Percentiles rank a stretch among this genome's conserved stretches.
Conservation (phyloP, 805 yeast genomes). For the Wickerhamiella alocasiicola region DNA sequence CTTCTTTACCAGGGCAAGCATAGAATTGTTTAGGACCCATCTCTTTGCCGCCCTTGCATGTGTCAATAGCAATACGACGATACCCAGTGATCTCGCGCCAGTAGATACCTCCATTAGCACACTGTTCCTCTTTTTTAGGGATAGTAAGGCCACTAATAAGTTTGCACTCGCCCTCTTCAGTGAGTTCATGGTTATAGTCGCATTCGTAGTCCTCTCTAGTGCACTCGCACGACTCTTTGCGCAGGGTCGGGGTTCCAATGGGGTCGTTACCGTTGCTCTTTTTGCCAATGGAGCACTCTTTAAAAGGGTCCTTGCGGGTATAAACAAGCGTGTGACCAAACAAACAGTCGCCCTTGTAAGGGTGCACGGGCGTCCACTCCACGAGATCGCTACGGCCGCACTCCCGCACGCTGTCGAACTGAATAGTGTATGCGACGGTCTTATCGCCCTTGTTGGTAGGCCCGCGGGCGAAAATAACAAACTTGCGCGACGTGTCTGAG, state of each 20-base stretch:
- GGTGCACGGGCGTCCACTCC: constrained; percentile 49
- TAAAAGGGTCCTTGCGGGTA: constrained; percentile 44
- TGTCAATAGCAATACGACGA: constrained; percentile 69
- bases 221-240: constrained; percentile 63
- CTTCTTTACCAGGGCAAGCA: constrained; percentile 82
- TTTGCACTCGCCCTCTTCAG: constrained; percentile 71
- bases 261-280: constrained; percentile 32
- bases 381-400: constrained; percentile 42
- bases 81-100: constrained; percentile 81
- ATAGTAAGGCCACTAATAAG: constrained; percentile 65
- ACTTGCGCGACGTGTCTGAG: constrained; percentile 73
- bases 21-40: constrained; percentile 34
- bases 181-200: constrained; percentile 69
- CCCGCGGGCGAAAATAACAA: constrained; percentile 47
- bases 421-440: constrained; percentile 41
- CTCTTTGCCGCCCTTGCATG: constrained; percentile 70
- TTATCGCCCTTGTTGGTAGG: constrained; percentile 35
- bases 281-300: constrained; percentile 45
- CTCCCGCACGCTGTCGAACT: constrained; percentile 32
- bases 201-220: constrained; percentile 84
- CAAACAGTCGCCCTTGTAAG: constrained; percentile 38
- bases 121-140: constrained; percentile 23
- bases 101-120: constrained; percentile 37
- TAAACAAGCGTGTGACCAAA: constrained; percentile 60
- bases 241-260: constrained; percentile 45